A percentile compares a stretch with the other conserved stretches of the same genome.
These are phyloP conservation scores for Sideroxylon spinosum DNA, from an alignment of 179 eudicot species.

Conservation along the genomic window DNA sequence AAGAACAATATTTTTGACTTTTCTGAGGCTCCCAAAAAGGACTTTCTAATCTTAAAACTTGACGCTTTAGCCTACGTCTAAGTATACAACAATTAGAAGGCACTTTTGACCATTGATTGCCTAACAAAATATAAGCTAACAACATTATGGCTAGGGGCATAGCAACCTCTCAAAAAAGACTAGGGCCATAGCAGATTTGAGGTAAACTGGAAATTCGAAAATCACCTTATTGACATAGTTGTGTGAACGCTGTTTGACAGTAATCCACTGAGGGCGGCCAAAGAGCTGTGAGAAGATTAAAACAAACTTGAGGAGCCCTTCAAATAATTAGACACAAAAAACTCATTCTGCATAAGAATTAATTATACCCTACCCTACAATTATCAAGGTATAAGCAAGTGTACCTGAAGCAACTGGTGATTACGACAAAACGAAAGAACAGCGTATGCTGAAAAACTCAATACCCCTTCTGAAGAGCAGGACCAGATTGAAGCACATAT, in stretches of 20 bases:
- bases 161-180: too few relatives aligned
- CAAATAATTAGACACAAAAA: not conserved
- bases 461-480: slow-evolving; percentile 74
- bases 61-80: too few relatives aligned
- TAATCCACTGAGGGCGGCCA: slow-evolving; percentile 97
- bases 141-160: too few relatives aligned
- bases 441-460: slow-evolving; percentile 72
- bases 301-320: not conserved
- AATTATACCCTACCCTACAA: not conserved
- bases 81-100: too few relatives aligned
- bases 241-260: slow-evolving; percentile 85
- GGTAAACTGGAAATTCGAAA: not conserved
- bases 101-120: too few relatives aligned
- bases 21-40: too few relatives aligned
- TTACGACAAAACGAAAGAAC: slow-evolving; percentile 89
- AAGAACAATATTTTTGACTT: too few relatives aligned
- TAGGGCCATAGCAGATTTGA: too few relatives aligned
- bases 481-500: slow-evolving; percentile 94
- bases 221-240: slow-evolving; percentile 66
- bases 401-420: slow-evolving; percentile 89
- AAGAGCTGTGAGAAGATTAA: slow-evolving; percentile 42
- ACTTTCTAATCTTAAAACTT: too few relatives aligned
- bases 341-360: not conserved
- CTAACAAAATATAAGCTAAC: too few relatives aligned
- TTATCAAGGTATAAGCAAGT: not conserved